Evolutionary conservation across 495 filamentous ascomycete genomes (phyloP), one percentile per base, ranked within the genome.

Genomic region (Podospora tetraspora): DNA sequence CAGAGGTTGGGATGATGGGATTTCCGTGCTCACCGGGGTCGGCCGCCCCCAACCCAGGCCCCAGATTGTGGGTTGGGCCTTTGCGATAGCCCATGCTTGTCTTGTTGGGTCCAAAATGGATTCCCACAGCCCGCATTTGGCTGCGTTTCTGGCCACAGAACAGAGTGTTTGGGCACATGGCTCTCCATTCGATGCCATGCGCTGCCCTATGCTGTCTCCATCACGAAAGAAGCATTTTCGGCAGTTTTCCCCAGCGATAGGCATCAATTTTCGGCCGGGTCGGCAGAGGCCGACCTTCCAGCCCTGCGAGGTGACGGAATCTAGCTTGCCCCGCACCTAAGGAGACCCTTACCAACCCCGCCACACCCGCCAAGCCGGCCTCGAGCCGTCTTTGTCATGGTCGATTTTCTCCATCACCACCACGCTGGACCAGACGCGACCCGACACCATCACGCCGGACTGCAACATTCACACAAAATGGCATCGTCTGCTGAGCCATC

Each of bases 401-500:
- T 60, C 59, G 59, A 24, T 60, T 60, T 60, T 60, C 59, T 52
- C 59, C 12, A 27, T 60, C 23, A 60, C 59, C 23, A 8, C 59
- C 23, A 29, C 19, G 23, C 24, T 29, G 59, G 22, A 60, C 59
- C 13, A 12, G 59, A 29, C 23, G 59, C 59, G 23, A 29, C 22
- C 23, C 24, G 12, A 60, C 6, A 29, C 59, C 24, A 25, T 6
- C 30, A 16, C 57, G 57, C 64, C 65, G 37, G 21, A 34, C 32
- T 34, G 32, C 32, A 66, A 19, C 21, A 61, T 25, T 19, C 23
- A 57, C 32, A 7, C 4, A 70, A 60, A 63, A 75, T 75, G 72
- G 67, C 72, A n/a, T 73, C 72, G 19, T 66, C 71, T 58, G 63
- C 69, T 16, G 58, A 73, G 32, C 32, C 75, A 23, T 59, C 63